A percentile compares a stretch with the other conserved stretches of the same genome.
These are phyloP conservation scores for Phytophthora ohioensis DNA, from an alignment of 352 stramenopile species.

Conservation along the genomic window DNA sequence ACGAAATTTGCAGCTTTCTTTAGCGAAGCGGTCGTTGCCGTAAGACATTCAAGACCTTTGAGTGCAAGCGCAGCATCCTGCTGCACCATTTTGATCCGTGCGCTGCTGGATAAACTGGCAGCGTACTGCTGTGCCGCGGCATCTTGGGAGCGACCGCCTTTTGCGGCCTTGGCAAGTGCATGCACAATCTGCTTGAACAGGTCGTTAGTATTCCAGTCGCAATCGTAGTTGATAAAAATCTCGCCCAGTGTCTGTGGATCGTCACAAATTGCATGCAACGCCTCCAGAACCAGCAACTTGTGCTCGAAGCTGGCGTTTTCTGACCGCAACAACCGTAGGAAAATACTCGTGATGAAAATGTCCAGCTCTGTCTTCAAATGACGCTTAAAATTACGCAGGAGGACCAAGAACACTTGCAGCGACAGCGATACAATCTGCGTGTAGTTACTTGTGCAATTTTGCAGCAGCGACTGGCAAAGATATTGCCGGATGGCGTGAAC, in stretches of 20 bases:
- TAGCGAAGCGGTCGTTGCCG: conserved; percentile 92
- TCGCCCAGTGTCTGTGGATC: conserved; percentile 96
- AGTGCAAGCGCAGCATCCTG: conserved; percentile 81
- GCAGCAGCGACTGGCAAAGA: conserved; percentile 96
- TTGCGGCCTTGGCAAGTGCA: conserved; percentile 95
- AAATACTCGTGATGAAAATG: conserved; percentile 99
- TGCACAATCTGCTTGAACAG: conserved; percentile 99
- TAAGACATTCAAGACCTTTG: conserved; percentile 93
- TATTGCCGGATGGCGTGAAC: conserved; percentile 97
- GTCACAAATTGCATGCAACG: conserved; percentile 95
- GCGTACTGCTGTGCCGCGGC: conserved; percentile 53
- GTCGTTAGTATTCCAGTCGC: conserved; percentile 97
- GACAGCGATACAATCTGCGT: conserved; percentile 97
- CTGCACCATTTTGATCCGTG: conserved; percentile 72
- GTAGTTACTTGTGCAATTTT: conserved; percentile 98
- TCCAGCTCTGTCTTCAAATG: conserved; percentile 98
- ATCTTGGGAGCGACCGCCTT: conserved; percentile 81
- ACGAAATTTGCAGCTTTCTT: conserved; percentile 91
- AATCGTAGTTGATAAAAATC: conserved; percentile 99
- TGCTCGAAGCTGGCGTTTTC: conserved; percentile 98
- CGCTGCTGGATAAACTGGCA: conserved; percentile 66
- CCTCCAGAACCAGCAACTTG: conserved; percentile 98
- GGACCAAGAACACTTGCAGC: conserved; percentile 97
- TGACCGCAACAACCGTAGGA: conserved; percentile 97
- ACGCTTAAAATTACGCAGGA: conserved; percentile 94